Percentiles rank a stretch among this genome's conserved stretches.
phyloP scores from a whole-genome alignment of 140 eudicot genomes.

The Senecio squalidus region DNA sequence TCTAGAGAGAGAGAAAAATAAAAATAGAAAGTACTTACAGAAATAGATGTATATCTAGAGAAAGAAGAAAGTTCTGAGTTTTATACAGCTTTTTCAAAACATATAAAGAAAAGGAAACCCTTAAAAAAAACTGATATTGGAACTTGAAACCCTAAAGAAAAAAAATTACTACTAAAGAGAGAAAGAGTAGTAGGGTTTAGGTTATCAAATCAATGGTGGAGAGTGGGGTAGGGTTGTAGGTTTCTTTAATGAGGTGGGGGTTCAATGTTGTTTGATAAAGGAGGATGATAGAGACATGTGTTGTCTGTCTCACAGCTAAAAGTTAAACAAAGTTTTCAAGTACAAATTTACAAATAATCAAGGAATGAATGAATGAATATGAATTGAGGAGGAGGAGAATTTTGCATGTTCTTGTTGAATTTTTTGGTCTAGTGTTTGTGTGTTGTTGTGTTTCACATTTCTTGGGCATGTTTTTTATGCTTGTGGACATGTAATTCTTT shows the following conservation, averaged over 20 bases:
- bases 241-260: slow-evolving; percentile 35
- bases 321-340: slow-evolving; percentile 27
- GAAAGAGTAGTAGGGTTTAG: background rate
- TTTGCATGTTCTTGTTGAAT: slow-evolving; percentile 16
- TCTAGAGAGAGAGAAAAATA: slow-evolving; percentile 19
- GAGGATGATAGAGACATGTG: slow-evolving; percentile 38
- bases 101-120: slow-evolving; percentile 15
- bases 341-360: slow-evolving; percentile 17
- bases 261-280: slow-evolving; percentile 35
- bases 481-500: background rate
- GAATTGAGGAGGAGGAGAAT: slow-evolving; percentile 6
- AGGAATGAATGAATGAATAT: background rate
- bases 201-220: slow-evolving; percentile 15
- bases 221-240: slow-evolving; percentile 20
- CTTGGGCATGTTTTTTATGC: slow-evolving; percentile 9
- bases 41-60: slow-evolving; percentile 17
- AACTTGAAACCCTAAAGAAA: slow-evolving; percentile 21
- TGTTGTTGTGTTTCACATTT: slow-evolving; percentile 29
- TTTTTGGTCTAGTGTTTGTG: slow-evolving; percentile 19
- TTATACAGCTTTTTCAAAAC: slow-evolving; percentile 49
- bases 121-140: slow-evolving; percentile 23
- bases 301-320: slow-evolving; percentile 22
- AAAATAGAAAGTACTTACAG: slow-evolving; percentile 34
- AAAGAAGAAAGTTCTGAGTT: slow-evolving; percentile 16
- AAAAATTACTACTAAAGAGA: slow-evolving; percentile 1